Conservation (phyloP, 2,329 filamentous ascomycete genomes). For the Penicillium digitatum region DNA sequence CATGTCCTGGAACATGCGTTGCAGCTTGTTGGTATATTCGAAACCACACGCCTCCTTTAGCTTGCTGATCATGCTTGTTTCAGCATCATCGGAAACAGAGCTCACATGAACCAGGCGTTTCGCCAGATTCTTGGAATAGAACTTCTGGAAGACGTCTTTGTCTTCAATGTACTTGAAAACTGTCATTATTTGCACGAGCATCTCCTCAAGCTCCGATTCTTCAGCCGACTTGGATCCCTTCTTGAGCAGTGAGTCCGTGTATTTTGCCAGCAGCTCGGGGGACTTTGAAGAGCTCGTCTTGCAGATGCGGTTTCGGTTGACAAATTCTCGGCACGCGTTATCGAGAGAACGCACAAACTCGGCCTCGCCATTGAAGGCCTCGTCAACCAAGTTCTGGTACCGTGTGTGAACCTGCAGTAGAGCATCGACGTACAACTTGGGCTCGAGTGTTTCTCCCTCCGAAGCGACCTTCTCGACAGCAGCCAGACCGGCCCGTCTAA, state of each 20-base stretch:
- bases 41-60: slow-evolving; percentile 98
- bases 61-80: slow-evolving; percentile 99
- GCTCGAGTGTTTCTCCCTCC: slow-evolving; percentile 85
- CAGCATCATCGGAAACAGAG: slow-evolving; percentile 93
- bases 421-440: slow-evolving; percentile 94
- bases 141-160: slow-evolving; percentile 99
- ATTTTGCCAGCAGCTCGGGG: slow-evolving; percentile 90
- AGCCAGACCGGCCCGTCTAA: slow-evolving; percentile 79
- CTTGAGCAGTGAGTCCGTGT: slow-evolving; percentile 86
- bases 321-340: slow-evolving; percentile 95
- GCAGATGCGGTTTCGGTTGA: slow-evolving; percentile 96
- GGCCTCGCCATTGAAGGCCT: slow-evolving; percentile 89
- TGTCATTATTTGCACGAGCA: slow-evolving; percentile 91
- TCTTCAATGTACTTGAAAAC: slow-evolving; percentile 99
- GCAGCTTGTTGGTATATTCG: slow-evolving; percentile 98
- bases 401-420: slow-evolving; percentile 90
- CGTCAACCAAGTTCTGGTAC: slow-evolving; percentile 86
- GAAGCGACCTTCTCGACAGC: slow-evolving; percentile 88
- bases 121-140: slow-evolving; percentile 94
- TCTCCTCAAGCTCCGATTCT: slow-evolving; percentile 86
- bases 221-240: slow-evolving; percentile 88
- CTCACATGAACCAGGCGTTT: slow-evolving; percentile 91
- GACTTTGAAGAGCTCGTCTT: slow-evolving; percentile 90
- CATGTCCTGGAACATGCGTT: slow-evolving; percentile 99
- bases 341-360: slow-evolving; percentile 95